Percentiles rank a stretch among this genome's conserved stretches.
Evolutionary conservation across 805 yeast species (phyloP).

Genomic region (Candida sanyiensis): DNA sequence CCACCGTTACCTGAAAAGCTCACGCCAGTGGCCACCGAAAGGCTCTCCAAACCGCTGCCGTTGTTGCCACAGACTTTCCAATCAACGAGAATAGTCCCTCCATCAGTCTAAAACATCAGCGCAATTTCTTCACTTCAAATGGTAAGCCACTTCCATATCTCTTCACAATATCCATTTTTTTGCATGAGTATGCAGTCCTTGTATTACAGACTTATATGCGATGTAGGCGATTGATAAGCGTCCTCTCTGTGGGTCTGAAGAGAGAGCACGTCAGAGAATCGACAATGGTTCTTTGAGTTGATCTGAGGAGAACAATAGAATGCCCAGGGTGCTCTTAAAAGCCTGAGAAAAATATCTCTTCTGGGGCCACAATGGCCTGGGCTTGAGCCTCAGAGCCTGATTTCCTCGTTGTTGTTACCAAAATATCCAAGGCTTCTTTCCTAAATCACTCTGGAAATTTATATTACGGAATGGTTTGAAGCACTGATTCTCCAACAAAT

Average conservation of each 20-base stretch:
- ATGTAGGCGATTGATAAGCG: conserved; percentile 2
- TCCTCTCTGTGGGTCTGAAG: background rate
- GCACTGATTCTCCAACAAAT: too few species aligned
- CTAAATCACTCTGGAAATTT: too few species aligned
- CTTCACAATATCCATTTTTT: too few species aligned
- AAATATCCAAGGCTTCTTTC: too few species aligned
- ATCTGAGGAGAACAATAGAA: background rate
- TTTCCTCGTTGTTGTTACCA: too few species aligned
- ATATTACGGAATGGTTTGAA: too few species aligned
- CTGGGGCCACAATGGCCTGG: too few species aligned
- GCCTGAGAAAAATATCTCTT: too few species aligned
- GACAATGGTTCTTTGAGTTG: background rate
- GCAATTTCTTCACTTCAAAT: too few species aligned
- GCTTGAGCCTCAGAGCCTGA: too few species aligned
- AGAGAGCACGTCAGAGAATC: conserved; percentile 3
- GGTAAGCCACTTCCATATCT: background rate
- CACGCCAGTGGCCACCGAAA: background rate
- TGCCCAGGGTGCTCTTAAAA: background rate
- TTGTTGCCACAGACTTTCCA: conserved; percentile 1
- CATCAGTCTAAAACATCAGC: background rate
- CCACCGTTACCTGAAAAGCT: conserved; percentile 3
- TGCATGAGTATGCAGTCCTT: too few species aligned
- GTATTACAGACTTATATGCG: too few species aligned
- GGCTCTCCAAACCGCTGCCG: background rate
- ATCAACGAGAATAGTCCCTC: conserved; percentile 2